Evolutionary conservation across 495 filamentous ascomycete genomes (phyloP).

Genomic region (Amniculicola lignicola): DNA sequence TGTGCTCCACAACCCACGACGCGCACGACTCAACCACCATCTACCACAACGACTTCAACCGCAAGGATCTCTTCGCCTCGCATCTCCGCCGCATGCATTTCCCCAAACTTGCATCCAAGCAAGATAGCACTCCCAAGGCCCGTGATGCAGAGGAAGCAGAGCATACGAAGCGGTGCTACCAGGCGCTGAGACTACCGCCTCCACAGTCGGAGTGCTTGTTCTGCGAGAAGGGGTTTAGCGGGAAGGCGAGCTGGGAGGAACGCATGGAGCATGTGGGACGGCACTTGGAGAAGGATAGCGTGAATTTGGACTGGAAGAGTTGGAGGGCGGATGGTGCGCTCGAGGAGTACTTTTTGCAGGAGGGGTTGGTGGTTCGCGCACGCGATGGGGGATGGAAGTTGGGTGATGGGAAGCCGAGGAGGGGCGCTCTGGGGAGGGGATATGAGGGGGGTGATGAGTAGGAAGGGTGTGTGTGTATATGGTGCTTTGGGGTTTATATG

Average conservation of each 20-base stretch:
- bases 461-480: too few species aligned
- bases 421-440: too few species aligned
- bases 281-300: slow-evolving; percentile 61
- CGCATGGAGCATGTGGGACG: slow-evolving; percentile 89
- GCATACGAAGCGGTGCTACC: slow-evolving; percentile 58
- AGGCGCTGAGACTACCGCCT: slow-evolving; percentile 60
- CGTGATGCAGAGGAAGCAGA: slow-evolving; percentile 39
- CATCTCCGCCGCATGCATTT: slow-evolving; percentile 91
- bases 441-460: too few species aligned
- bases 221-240: slow-evolving; percentile 61
- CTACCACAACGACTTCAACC: slow-evolving; percentile 71
- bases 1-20: slow-evolving; percentile 54
- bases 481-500: too few species aligned
- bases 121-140: slow-evolving; percentile 11
- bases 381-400: slow-evolving; percentile 27
- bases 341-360: slow-evolving; percentile 51
- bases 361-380: slow-evolving; percentile 45
- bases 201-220: slow-evolving; percentile 62
- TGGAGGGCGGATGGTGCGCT: slow-evolving; percentile 49
- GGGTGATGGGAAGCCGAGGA: slow-evolving; percentile 32
- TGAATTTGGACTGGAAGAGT: slow-evolving; percentile 36
- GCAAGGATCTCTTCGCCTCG: slow-evolving; percentile 90
- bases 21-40: slow-evolving; percentile 37
- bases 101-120: slow-evolving; percentile 18
- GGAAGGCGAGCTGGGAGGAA: slow-evolving; percentile 68